These are phyloP conservation scores for Penicillium sp. DNA, from an alignment of 2,329 filamentous ascomycete genomes.

Conservation along the genomic window DNA sequence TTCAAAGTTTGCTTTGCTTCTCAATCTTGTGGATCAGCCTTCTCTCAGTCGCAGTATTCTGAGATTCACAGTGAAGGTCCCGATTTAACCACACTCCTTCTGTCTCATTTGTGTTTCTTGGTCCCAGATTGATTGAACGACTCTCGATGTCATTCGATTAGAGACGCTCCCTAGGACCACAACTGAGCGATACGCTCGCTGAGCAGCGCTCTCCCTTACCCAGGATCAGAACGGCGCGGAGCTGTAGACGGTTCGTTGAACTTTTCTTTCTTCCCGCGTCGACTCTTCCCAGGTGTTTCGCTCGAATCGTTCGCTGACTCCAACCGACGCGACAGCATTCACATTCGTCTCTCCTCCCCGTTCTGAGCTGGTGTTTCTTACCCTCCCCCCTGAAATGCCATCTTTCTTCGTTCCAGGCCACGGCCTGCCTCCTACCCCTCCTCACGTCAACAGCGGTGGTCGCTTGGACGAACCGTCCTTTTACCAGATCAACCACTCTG, in stretches of 20 bases:
- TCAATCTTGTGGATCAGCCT: conserved; percentile 4
- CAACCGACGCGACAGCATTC: conserved; percentile 16
- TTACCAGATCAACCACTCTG: conserved; percentile 40
- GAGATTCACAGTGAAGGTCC: neutral
- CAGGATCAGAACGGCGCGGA: conserved; percentile 42
- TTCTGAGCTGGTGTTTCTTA: conserved; percentile 34
- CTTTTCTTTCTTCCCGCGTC: conserved; percentile 6
- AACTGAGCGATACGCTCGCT: conserved; percentile 41
- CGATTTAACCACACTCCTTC: conserved; percentile 23
- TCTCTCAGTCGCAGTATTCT: neutral
- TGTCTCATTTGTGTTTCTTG: conserved; percentile 23
- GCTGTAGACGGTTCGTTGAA: conserved; percentile 44
- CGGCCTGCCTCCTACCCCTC: conserved; percentile 45
- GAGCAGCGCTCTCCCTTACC: conserved; percentile 39
- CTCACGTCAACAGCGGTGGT: conserved; percentile 38
- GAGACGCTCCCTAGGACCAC: conserved; percentile 31
- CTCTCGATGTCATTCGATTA: conserved; percentile 44
- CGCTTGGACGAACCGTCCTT: conserved; percentile 42
- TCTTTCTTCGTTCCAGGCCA: conserved; percentile 45
- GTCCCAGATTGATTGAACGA: conserved; percentile 24
- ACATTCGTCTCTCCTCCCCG: conserved; percentile 37
- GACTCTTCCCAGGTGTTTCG: neutral
- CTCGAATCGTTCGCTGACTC: conserved; percentile 23
- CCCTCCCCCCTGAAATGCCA: conserved; percentile 35
- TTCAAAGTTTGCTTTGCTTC: neutral